Base-by-base conservation (phyloP, 345 rosid species). In the Erysimum cheiranthoides region DNA sequence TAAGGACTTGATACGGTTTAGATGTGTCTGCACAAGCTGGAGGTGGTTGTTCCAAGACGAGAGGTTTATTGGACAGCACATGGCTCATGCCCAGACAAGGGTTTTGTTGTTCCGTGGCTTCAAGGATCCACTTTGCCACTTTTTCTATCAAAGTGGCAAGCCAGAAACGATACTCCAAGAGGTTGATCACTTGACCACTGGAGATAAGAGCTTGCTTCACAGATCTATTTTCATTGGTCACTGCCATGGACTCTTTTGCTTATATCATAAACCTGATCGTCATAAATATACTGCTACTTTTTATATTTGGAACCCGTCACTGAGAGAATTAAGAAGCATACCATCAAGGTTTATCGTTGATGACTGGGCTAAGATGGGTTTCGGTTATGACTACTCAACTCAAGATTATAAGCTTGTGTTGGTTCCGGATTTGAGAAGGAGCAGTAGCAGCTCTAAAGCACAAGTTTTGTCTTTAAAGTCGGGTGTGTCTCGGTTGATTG, bases 391-490 rank as follows among this genome's bases (percentile, higher is more conserved):
- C 54, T 10, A 18, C 28, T 49, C 54, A 49, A 17, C 21, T 49
- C 54, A 49, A 18, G 54, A 49, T 49, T 18, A 18, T 18, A 49
- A 49, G 54, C 17, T 52, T 12, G 58, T 52, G 16, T 8, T 49
- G 53, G 9, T 49, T 49, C 53, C 5, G 28, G 27, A 17, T 49
- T 8, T 38, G 40, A 9, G 2, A 38, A 11, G 32, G 17, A 13
- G 18, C 2, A 11, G 32, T 7, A 13, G 18, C 2, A 45, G 17
- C 50, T 45, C 17, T 16, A 46, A 49, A 49, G 35, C 35, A 25
- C 58, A 53, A 53, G 59, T 53, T 17, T 13, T 53, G 17, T 27
- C 59, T n/a, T 13, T 53, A 3, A 27, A 53, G 59, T 53, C 35
- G 14, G 31, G 10, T 12, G n/a, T 53, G n/a, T 28, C 35, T 28